Evolutionary conservation across 345 rosid genomes (phyloP).

Genomic region (Arabidopsis thaliana): TAIR10.1 NC_003070.9:4458001-4458500

Average conservation of each 20-base stretch:
- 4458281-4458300: background rate
- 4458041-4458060: background rate
- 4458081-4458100: constrained; percentile 6
- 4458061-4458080: background rate
- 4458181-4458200: background rate
- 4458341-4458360: background rate
- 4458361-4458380: background rate
- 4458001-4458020: background rate
- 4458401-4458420: no score
- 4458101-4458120: no score
- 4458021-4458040: background rate
- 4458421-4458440: background rate
- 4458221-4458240: background rate
- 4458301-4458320: background rate
- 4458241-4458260: background rate
- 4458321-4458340: background rate
- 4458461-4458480: background rate
- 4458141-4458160: constrained; percentile 1
- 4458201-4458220: background rate
- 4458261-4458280: background rate
- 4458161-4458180: background rate
- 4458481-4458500: background rate
- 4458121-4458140: background rate
- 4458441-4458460: constrained; percentile 1
- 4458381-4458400: no score